These are phyloP conservation scores for Paragyromitra xinjiangensis DNA, from an alignment of 495 filamentous ascomycete genomes.

Conservation along the genomic window DNA sequence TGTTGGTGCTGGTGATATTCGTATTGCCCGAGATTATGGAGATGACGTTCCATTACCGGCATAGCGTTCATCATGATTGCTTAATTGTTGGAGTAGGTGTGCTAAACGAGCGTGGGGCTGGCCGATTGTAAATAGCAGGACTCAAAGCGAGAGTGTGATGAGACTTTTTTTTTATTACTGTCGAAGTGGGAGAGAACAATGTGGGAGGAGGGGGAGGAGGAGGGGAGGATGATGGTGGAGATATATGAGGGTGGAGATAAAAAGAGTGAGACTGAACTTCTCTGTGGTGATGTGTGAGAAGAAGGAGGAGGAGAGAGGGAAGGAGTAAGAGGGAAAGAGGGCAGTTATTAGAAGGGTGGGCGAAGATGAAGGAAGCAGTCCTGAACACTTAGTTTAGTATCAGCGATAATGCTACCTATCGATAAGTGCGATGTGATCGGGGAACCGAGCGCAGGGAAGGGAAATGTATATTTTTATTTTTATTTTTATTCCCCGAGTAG, in stretches of 20 bases:
- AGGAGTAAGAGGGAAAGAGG: slow-evolving; percentile 48
- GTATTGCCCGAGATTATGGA: slow-evolving; percentile 47
- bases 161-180: slow-evolving; percentile 8
- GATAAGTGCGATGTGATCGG: slow-evolving; percentile 54
- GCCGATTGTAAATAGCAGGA: slow-evolving; percentile 43
- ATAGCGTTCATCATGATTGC: slow-evolving; percentile 52
- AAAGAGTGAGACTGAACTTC: slow-evolving; percentile 47
- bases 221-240: slow-evolving; percentile 23
- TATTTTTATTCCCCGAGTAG: slow-evolving; percentile 49
- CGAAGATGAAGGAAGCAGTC: slow-evolving; percentile 22
- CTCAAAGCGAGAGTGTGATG: slow-evolving; percentile 45
- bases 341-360: slow-evolving; percentile 50
- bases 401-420: slow-evolving; percentile 53
- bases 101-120: slow-evolving; percentile 55
- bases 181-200: slow-evolving; percentile 17
- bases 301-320: slow-evolving; percentile 37
- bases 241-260: slow-evolving; percentile 28
- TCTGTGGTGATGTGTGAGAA: slow-evolving; percentile 42
- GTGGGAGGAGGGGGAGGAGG: slow-evolving; percentile 16
- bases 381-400: slow-evolving; percentile 36
- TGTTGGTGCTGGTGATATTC: slow-evolving; percentile 44
- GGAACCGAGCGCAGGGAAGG: slow-evolving; percentile 49
- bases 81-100: slow-evolving; percentile 38
- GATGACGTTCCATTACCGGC: slow-evolving; percentile 50
- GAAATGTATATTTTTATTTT: slow-evolving; percentile 48